These are phyloP conservation scores for Ceratobasidium sp. DNA, from an alignment of 1,284 basidiomycete species.

Conservation along the genomic window DNA sequence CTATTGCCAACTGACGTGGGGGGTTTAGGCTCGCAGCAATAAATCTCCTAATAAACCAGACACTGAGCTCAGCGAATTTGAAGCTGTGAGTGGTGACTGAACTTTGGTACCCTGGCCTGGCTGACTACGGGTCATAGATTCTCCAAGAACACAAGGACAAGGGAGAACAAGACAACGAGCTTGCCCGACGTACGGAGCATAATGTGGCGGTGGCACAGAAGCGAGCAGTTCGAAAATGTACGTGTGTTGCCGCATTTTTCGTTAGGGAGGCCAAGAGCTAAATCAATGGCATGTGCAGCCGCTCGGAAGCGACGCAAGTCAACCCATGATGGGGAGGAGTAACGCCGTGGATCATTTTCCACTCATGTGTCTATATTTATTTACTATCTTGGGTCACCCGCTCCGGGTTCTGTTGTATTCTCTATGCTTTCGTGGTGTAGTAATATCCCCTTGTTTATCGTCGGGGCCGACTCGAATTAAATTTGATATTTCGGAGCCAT, in stretches of 20 bases:
- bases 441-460: no score
- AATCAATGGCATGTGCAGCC: background rate
- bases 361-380: background rate
- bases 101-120: background rate
- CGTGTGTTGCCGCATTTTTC: background rate
- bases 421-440: no score
- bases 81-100: conserved; percentile 62
- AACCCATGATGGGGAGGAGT: conserved; percentile 32
- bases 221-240: conserved; percentile 18
- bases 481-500: no score
- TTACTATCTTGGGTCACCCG: background rate
- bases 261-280: no score
- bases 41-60: conserved; percentile 92
- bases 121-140: conserved; percentile 62
- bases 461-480: no score
- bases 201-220: conserved; percentile 36
- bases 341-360: background rate
- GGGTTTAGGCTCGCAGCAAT: conserved; percentile 76
- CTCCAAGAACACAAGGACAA: conserved; percentile 84
- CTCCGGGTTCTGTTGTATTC: background rate
- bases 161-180: conserved; percentile 89
- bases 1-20: background rate
- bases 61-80: conserved; percentile 89
- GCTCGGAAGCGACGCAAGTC: conserved; percentile 36
- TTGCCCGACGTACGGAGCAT: conserved; percentile 54